Base-by-base conservation (phyloP, 306 rosid species). In the Begonia peltatifolia region DNA sequence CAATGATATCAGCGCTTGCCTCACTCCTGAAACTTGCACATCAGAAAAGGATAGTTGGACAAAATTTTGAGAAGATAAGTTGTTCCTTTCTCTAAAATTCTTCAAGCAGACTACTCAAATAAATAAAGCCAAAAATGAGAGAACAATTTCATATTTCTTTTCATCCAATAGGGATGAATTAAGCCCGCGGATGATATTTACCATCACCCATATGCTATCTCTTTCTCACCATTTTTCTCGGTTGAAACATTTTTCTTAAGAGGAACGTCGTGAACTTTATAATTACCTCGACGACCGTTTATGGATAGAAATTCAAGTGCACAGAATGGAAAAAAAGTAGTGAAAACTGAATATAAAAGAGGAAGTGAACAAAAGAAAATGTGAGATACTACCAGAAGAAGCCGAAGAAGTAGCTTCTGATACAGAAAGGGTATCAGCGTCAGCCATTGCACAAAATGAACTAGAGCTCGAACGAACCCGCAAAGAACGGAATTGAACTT, bases 1-100 rank as follows among this genome's bases (percentile, higher is more conserved):
- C 72, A 90, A 62, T 9, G 95, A 90, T 78, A 90, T 83, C 55
- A 90, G 74, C 25, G 82, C 99, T 65, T 72, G 94, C 72, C 73
- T 83, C 62, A 63, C 64, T 10, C 86, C 99, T 90, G 75, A 58
- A 68, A n/a, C 41, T 13, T 30, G 56, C 48, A 12, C 54, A 54
- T 23, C 13, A 59, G 56, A 60, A 50, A 12, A 54, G 6, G 9
- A 30, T 5, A 5, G 23, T 20, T 20, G 4, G 38, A 5, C 38
- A 5, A 30, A 30, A 30, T 30, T 30, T 6, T 30, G 38, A 30
- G 38, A 30, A 30, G 38, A 30, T 5, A 30, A 30, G 38, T 3
- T 57, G 36, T 50, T 41, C 63, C 47, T 8, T 50, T 16, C 36
- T 42, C 42, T 17, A 49, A 18, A 3, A 6, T 17, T 51, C 30